Evolutionary conservation across 1,139 yeast species (phyloP), one percentile per base, ranked within the genome.

Genomic region (Yamadazyma pseudoaaseri): DNA sequence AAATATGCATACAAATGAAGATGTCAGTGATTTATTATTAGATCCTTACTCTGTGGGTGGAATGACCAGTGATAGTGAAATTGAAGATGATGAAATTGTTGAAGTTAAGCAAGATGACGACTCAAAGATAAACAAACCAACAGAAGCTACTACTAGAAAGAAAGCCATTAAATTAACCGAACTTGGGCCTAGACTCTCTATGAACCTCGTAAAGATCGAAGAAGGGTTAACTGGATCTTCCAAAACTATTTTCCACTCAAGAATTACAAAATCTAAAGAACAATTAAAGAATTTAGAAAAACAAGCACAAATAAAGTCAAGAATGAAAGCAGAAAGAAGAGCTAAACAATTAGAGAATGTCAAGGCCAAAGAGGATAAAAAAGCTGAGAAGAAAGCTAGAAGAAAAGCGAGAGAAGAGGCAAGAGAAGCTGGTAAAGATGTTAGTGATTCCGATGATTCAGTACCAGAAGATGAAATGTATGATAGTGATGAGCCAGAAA

Each of bases 151-250:
- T 38, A 57, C 68, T 18, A 78, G 81, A 44, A 89, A 89, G 64
- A 79, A 86, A 49, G 98, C 98, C 2, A 86, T 94, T 47, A 89
- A 89, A 56, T 70, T 94, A 39, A 86, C 92, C 1, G 99, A 94
- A 60, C 67, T 90, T 37, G 99, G 99, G 0, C 99, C 99, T 23
- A 74, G 99, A 46, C 62, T 94, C 59, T 79, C 77, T 47, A 68
- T 94, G 61, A 67, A 79, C 33, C 68, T 92, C 42, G 67, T 84
- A 37, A 94, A 94, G 64, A 86, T 94, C 39, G 97, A 92, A 60
- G 97, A 92, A 56, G 96, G 95, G 12, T 76, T 90, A 31, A 68
- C 76, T 3, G 98, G 98, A 31, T 53, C 70, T 4, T 64, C 71
- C 18, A 89, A 87, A 63, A 86, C 94, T 12, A 60, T 94, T 42